Evolutionary conservation across 768 basidiomycete genomes (phyloP).

Genomic region (Lactarius tabidus): DNA sequence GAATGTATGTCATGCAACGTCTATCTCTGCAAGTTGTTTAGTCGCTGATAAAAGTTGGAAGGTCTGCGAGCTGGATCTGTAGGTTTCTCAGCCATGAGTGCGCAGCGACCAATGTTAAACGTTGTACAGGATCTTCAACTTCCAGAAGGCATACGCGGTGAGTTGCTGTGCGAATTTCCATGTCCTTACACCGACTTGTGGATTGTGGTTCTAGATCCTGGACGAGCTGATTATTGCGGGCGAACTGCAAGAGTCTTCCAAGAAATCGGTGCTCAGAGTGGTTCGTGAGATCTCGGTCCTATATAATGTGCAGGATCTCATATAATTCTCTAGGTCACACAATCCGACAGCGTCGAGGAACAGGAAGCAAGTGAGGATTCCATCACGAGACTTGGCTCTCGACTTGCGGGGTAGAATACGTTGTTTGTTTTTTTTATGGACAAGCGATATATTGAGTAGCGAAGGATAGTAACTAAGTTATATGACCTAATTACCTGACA

Average conservation of each 20-base stretch:
- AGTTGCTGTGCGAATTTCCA: neutral
- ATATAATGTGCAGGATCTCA: neutral
- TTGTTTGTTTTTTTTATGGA: no score
- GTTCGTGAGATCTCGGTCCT: slow-evolving; percentile 32
- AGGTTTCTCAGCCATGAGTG: slow-evolving; percentile 28
- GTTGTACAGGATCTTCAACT: slow-evolving; percentile 83
- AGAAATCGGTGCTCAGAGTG: slow-evolving; percentile 61
- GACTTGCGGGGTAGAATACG: slow-evolving; percentile 35
- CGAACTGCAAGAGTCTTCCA: slow-evolving; percentile 91
- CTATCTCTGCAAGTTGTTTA: neutral
- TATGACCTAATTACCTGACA: no score
- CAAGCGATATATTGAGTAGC: no score
- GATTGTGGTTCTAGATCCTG: slow-evolving; percentile 50
- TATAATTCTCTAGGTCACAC: slow-evolving; percentile 57
- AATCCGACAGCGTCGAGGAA: slow-evolving; percentile 79
- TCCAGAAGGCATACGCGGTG: slow-evolving; percentile 92
- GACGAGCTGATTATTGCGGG: slow-evolving; percentile 94
- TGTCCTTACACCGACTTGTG: neutral
- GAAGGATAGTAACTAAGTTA: no score
- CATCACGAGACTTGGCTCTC: slow-evolving; percentile 70
- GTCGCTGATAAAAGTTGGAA: slow-evolving; percentile 29
- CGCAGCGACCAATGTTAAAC: slow-evolving; percentile 10
- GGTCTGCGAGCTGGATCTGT: slow-evolving; percentile 95
- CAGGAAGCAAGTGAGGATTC: slow-evolving; percentile 82
- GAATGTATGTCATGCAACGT: slow-evolving; percentile 53